Evolutionary conservation across 768 basidiomycete species (phyloP).

Genomic region (Plicaturopsis crispa): DNA sequence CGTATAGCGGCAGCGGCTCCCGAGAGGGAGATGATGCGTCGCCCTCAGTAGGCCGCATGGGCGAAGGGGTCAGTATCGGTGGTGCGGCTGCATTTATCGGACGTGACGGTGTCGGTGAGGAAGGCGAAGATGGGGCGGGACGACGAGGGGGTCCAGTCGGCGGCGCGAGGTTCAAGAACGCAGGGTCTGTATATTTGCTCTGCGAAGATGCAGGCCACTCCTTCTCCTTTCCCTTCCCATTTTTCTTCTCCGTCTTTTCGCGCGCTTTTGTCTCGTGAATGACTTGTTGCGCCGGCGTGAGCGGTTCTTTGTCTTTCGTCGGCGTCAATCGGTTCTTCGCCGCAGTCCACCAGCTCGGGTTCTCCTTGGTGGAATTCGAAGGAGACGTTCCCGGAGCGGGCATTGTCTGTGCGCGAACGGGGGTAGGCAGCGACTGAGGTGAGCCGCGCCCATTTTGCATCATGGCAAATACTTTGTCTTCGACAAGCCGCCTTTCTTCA

Average conservation of each 20-base stretch:
- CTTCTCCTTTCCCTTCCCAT: conserved; percentile 34
- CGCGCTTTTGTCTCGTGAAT: conserved; percentile 66
- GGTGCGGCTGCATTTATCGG: conserved; percentile 38
- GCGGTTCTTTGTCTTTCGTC: conserved; percentile 61
- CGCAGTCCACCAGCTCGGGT: conserved; percentile 60
- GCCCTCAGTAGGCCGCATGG: conserved; percentile 44
- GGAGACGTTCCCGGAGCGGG: conserved; percentile 46
- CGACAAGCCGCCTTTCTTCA: conserved; percentile 56
- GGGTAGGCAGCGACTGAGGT: conserved; percentile 46
- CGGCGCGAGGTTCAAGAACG: conserved; percentile 48
- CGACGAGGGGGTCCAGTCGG: conserved; percentile 35
- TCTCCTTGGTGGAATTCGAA: conserved; percentile 56
- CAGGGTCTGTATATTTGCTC: conserved; percentile 49
- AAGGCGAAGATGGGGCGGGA: conserved; percentile 45
- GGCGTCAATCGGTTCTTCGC: conserved; percentile 75
- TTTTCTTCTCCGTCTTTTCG: conserved; percentile 46
- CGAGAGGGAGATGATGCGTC: conserved; percentile 39
- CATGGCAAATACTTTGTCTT: conserved; percentile 75
- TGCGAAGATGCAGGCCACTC: conserved; percentile 52
- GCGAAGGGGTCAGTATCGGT: conserved; percentile 57
- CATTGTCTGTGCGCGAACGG: conserved; percentile 49
- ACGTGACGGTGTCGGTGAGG: conserved; percentile 60
- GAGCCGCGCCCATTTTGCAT: conserved; percentile 35
- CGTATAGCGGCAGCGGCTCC: conserved; percentile 66
- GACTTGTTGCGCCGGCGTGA: conserved; percentile 84